Evolutionary conservation across 495 filamentous ascomycete species (phyloP), one percentile per base, ranked within the genome.

Genomic region (Trichoderma erinaceum): DNA sequence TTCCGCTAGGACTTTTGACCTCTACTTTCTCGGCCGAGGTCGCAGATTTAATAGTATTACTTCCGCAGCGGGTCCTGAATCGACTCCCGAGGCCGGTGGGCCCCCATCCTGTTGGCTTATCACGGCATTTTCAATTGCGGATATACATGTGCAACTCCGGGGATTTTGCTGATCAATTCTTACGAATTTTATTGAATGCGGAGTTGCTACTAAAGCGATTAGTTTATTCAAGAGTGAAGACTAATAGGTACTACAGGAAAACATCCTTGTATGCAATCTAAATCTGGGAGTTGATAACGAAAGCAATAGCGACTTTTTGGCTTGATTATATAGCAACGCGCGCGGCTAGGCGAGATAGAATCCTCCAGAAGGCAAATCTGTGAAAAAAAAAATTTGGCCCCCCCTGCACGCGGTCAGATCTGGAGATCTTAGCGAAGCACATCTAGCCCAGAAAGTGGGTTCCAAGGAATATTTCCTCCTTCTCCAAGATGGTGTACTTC

Each of bases 371-470:
- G 27, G 23, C 23, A n/a, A 10, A 52, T 21, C 48, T 52, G 56
- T 15, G 3, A 32, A 25, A 12, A 32, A 25, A 21, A 25, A 56
- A 23, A 11, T 56, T 21, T 56, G 1, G 56, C 1, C 56, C 56
- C 56, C 56, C 56, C 29, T 61, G 56, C 56, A 61, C n/a, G 27
- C 23, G n/a, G 56, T 25, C 23, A 61, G 56, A 61, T 61, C 56
- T 61, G 56, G 56, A 61, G 56, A 61, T 61, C 23, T 25, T 61
- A 32, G 56, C 56, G 56, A 61, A 21, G 25, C 27, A 25, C 15
- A 32, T 61, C 56, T 27, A 25, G 23, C 27, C 27, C 10, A 11
- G 4, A 15, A 61, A 27, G 23, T 25, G n/a, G n/a, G n/a, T 16
- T n/a, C 5, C 6, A 48, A 48, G 44, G 44, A n/a, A 15, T n/a